phyloP scores from a whole-genome alignment of 2,329 filamentous ascomycete genomes.

The Fusarium siculi region DNA sequence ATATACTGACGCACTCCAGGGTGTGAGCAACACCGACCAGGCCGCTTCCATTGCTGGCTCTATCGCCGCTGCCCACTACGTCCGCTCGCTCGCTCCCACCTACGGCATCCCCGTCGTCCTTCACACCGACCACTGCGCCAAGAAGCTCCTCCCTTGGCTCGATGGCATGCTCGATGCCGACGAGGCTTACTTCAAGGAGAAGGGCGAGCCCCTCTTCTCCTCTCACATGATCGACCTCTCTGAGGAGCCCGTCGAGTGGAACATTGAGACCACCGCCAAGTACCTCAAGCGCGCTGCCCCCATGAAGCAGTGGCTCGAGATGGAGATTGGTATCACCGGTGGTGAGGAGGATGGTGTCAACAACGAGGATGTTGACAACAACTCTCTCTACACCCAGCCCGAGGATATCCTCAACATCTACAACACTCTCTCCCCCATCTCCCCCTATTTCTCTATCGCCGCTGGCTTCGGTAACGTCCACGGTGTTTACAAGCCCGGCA shows the following conservation, averaged over 20 bases:
- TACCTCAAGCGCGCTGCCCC: slow-evolving; percentile 95
- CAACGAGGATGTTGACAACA: slow-evolving; percentile 98
- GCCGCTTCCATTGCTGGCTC: slow-evolving; percentile 88
- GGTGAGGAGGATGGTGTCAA: slow-evolving; percentile 98
- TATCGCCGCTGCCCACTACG: slow-evolving; percentile 91
- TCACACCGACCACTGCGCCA: slow-evolving; percentile 98
- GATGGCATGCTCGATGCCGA: slow-evolving; percentile 96
- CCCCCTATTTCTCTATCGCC: slow-evolving; percentile 96
- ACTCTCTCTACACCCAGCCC: slow-evolving; percentile 96
- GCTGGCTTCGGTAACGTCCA: slow-evolving; percentile 99
- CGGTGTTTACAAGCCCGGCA: slow-evolving; percentile 98
- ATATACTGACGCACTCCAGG: slow-evolving; percentile 56
- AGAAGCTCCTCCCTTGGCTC: slow-evolving; percentile 98
- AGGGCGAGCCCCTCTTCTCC: slow-evolving; percentile 92
- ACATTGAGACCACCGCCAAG: slow-evolving; percentile 90
- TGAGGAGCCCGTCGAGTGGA: slow-evolving; percentile 89
- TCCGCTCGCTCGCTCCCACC: slow-evolving; percentile 84
- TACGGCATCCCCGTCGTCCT: slow-evolving; percentile 94
- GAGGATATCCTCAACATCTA: slow-evolving; percentile 95
- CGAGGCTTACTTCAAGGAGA: slow-evolving; percentile 92
- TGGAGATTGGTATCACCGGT: slow-evolving; percentile 89
- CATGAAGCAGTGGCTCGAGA: slow-evolving; percentile 99
- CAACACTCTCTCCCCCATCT: slow-evolving; percentile 85
- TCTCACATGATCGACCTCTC: slow-evolving; percentile 99
- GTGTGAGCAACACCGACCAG: slow-evolving; percentile 83